Evolutionary conservation across 2,329 filamentous ascomycete species (phyloP), one percentile per base, ranked within the genome.

Genomic region (Fusarium palustre): DNA sequence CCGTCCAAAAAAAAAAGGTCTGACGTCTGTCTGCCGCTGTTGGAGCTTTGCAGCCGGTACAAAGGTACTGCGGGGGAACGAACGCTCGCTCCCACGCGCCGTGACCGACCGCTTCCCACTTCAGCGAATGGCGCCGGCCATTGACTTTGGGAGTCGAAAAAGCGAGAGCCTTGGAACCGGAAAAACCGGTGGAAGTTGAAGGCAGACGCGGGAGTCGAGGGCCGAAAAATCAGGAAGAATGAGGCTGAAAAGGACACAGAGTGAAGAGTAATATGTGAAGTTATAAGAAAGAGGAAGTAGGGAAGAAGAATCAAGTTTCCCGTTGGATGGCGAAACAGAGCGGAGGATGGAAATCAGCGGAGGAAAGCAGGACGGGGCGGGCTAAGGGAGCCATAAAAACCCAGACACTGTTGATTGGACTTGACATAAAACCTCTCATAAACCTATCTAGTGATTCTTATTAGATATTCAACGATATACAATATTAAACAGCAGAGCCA

Each of bases 71-170:
- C 85, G 85, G 85, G 85, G 85, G 84, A 85, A 84, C 83, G 48
- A 52, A 52, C 47, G 48, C 48, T 52, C 48, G 79, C 79, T 85
- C 84, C 84, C 85, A 84, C 84, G 82, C 84, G 85, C 83, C 85
- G 84, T 83, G 84, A 84, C 84, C 82, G 83, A 84, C 84, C 83
- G 83, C 67, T 79, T 79, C 76, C 78, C 80, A 78, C 75, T 61
- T 82, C 87, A 88, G 78, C 83, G 82, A 80, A 83, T 83, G 81
- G 83, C 80, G 79, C 82, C 81, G 84, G 83, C 83, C 87, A 88
- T 88, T 85, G 84, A 82, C 84, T 76, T 78, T 60, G 64, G 66
- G 47, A 36, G 48, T 59, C 46, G 25, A 61, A 56, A 69, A 62
- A 65, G 55, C 55, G 55, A 59, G 67, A 50, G 60, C 65, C 60